These are phyloP conservation scores for Rhizopogon roseolus DNA, from an alignment of 768 basidiomycete species.

Conservation along the genomic window DNA sequence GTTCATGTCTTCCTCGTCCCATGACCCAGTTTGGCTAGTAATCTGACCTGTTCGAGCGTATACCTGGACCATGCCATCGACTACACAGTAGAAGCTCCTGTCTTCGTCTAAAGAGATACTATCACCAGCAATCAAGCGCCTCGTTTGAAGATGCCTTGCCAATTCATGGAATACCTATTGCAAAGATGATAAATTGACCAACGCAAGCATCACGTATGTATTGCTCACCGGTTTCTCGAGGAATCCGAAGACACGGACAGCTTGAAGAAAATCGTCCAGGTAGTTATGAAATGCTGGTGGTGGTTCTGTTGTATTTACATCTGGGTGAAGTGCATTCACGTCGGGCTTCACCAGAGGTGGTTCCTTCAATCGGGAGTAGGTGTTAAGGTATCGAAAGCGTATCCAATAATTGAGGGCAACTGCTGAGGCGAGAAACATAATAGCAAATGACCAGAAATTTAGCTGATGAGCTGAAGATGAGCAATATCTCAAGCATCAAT, in stretches of 20 bases:
- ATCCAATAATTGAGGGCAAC: constrained; percentile 80
- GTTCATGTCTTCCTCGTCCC: constrained; percentile 87
- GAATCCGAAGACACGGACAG: constrained; percentile 96
- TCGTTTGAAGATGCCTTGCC: constrained; percentile 91
- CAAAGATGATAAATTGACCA: neutral
- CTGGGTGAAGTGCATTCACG: constrained; percentile 85
- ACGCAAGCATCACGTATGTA: too few relatives aligned
- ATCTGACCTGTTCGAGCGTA: constrained; percentile 68
- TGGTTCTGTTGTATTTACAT: constrained; percentile 74
- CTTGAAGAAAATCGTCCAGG: constrained; percentile 93
- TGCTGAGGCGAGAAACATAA: constrained; percentile 64
- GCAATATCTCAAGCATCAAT: constrained; percentile 2
- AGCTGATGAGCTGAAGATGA: constrained; percentile 43
- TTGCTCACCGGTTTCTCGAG: constrained; percentile 84
- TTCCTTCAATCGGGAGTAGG: constrained; percentile 73
- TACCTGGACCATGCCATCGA: constrained; percentile 96
- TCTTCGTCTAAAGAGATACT: constrained; percentile 87
- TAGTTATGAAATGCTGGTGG: constrained; percentile 90
- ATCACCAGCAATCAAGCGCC: constrained; percentile 93
- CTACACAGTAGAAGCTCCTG: constrained; percentile 96
- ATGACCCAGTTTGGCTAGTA: constrained; percentile 47
- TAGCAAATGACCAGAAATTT: constrained; percentile 87
- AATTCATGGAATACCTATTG: constrained; percentile 92
- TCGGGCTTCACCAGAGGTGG: constrained; percentile 79
- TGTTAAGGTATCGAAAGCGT: constrained; percentile 74